phyloP scores from a whole-genome alignment of 257 asterid species.

The Gentiana dahurica region DNA sequence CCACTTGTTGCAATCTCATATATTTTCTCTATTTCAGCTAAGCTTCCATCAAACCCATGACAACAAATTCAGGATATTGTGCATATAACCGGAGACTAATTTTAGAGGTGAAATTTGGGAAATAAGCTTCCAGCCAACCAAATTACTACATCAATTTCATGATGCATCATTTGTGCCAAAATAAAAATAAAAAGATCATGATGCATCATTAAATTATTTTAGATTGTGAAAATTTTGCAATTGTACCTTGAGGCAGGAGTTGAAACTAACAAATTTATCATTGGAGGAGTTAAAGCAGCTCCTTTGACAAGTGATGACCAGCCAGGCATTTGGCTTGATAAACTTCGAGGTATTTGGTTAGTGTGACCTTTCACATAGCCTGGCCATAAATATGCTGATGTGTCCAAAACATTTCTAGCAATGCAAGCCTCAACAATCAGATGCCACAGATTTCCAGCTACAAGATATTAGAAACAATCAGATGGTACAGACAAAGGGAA shows the following conservation, averaged over 20 bases:
- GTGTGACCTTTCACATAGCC: slow-evolving; percentile 84
- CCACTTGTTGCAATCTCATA: slow-evolving; percentile 83
- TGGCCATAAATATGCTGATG: slow-evolving; percentile 91
- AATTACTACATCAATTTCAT: too few species aligned
- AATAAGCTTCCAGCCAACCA: too few species aligned
- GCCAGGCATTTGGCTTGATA: slow-evolving; percentile 66
- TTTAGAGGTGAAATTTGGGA: too few species aligned
- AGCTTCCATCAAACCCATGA: slow-evolving; percentile 72
- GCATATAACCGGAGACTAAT: too few species aligned
- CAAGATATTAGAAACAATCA: slow-evolving; percentile 6
- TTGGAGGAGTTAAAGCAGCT: slow-evolving; percentile 61
- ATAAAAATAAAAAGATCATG: too few species aligned
- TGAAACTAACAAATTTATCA: slow-evolving; percentile 67
- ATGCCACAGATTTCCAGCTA: slow-evolving; percentile 86
- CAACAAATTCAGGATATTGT: slow-evolving; percentile 42
- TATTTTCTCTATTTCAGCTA: slow-evolving; percentile 94
- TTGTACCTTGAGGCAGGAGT: slow-evolving; percentile 95
- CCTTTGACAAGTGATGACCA: slow-evolving; percentile 92
- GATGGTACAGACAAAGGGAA: background rate
- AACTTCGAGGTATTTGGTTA: slow-evolving; percentile 67
- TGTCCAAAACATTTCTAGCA: slow-evolving; percentile 86
- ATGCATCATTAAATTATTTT: too few species aligned
- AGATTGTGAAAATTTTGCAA: background rate
- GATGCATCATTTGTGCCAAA: too few species aligned
- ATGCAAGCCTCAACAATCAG: slow-evolving; percentile 94